Conservation (phyloP, 345 rosid species). For the Theobroma cacao region DNA sequence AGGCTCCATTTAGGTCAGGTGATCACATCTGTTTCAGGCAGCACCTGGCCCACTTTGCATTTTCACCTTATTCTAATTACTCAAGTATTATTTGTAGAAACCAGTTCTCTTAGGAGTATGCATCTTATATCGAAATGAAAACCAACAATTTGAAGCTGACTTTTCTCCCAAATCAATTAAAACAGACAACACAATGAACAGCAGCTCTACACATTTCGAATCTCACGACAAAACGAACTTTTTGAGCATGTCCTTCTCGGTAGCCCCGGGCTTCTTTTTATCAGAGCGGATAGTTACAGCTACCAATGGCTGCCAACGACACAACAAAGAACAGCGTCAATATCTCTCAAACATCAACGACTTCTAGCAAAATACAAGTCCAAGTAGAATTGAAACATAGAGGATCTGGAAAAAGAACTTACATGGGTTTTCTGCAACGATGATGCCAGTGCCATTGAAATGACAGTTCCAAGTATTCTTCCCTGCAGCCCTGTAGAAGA, state of each 20-base stretch:
- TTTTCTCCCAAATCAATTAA: background rate
- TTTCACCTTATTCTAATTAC: too few species aligned
- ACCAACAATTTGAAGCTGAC: background rate
- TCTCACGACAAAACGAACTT: background rate
- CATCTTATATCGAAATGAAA: background rate
- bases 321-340: background rate
- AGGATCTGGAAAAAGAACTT: background rate
- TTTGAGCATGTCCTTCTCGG: background rate
- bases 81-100: too few species aligned
- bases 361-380: background rate
- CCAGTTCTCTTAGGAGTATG: too few species aligned
- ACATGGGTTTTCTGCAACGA: constrained; percentile 27
- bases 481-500: constrained; percentile 30
- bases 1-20: too few species aligned
- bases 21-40: too few species aligned
- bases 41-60: too few species aligned
- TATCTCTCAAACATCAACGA: background rate
- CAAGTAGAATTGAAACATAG: background rate
- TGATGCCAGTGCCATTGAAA: constrained; percentile 28
- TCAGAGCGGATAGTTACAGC: background rate
- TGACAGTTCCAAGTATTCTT: constrained; percentile 28
- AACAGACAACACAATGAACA: background rate
- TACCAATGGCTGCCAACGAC: background rate
- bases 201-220: too few species aligned
- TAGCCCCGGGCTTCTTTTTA: too few species aligned